phyloP scores from a whole-genome alignment of 2,329 filamentous ascomycete species.

The Alternaria gaisen region DNA sequence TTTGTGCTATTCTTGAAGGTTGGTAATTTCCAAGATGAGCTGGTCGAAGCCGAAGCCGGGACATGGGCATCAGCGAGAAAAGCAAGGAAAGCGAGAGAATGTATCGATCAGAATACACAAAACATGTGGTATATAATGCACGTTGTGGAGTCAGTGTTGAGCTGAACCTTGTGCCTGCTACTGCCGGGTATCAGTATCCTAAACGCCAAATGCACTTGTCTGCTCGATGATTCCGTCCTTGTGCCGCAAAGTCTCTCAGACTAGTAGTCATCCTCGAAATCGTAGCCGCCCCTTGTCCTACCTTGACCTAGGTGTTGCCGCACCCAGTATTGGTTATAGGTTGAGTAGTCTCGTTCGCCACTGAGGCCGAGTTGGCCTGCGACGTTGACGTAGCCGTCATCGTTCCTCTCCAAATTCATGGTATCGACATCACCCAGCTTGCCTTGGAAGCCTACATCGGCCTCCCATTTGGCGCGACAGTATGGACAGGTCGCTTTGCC shows the following conservation, averaged over 20 bases:
- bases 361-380: conserved; percentile 68
- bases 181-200: conserved; percentile 1
- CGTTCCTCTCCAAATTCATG: conserved; percentile 52
- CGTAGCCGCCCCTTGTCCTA: conserved; percentile 6
- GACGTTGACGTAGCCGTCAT: conserved; percentile 70
- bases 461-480: conserved; percentile 65
- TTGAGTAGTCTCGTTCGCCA: conserved; percentile 51
- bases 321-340: conserved; percentile 40
- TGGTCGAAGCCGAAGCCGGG: background rate
- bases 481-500: conserved; percentile 66
- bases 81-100: background rate
- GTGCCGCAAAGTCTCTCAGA: background rate
- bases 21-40: background rate
- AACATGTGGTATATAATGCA: background rate
- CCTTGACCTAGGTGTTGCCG: conserved; percentile 19
- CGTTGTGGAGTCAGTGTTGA: background rate
- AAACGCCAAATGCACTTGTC: conserved; percentile 3
- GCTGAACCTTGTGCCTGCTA: background rate
- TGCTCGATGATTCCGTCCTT: background rate
- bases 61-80: background rate
- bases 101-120: background rate
- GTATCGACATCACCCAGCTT: conserved; percentile 56
- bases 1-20: background rate
- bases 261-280: conserved; percentile 6
- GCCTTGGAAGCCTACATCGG: conserved; percentile 52